Evolutionary conservation across 495 filamentous ascomycete species (phyloP).

Genomic region (Talaromyces wortmannii): DNA sequence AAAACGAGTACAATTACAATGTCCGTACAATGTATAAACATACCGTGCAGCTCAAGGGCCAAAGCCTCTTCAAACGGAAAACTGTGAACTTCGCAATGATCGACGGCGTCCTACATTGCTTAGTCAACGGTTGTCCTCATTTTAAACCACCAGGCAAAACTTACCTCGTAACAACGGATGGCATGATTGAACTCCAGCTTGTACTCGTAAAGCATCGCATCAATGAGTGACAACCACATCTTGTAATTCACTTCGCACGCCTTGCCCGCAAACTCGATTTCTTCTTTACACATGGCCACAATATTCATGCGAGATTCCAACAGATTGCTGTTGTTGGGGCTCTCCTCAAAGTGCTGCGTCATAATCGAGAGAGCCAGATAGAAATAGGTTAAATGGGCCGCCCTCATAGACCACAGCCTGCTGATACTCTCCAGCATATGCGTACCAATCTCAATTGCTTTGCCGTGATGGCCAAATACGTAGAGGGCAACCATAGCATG

Average conservation of each 20-base stretch:
- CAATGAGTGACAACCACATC: constrained; percentile 66
- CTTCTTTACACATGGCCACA: constrained; percentile 49
- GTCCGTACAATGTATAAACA: background rate
- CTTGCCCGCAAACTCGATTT: constrained; percentile 60
- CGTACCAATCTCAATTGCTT: constrained; percentile 61
- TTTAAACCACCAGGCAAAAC: background rate
- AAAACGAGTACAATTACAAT: background rate
- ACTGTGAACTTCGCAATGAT: constrained; percentile 72
- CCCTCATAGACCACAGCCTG: constrained; percentile 67
- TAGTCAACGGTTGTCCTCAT: background rate
- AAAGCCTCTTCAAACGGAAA: constrained; percentile 78
- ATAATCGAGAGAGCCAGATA: constrained; percentile 64
- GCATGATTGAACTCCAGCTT: constrained; percentile 52
- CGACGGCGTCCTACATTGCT: constrained; percentile 46
- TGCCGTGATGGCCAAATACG: constrained; percentile 66
- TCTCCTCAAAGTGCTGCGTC: constrained; percentile 54
- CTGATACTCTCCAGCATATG: constrained; percentile 50
- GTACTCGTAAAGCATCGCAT: constrained; percentile 66
- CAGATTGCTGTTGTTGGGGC: constrained; percentile 39
- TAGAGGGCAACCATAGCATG: constrained; percentile 67
- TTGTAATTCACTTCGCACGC: constrained; percentile 75
- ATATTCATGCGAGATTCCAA: constrained; percentile 48
- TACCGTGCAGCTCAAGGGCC: constrained; percentile 60
- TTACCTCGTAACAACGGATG: constrained; percentile 59
- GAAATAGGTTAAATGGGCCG: constrained; percentile 56